Evolutionary conservation across 2,329 filamentous ascomycete species (phyloP).

Genomic region (Microdochium bolleyi): DNA sequence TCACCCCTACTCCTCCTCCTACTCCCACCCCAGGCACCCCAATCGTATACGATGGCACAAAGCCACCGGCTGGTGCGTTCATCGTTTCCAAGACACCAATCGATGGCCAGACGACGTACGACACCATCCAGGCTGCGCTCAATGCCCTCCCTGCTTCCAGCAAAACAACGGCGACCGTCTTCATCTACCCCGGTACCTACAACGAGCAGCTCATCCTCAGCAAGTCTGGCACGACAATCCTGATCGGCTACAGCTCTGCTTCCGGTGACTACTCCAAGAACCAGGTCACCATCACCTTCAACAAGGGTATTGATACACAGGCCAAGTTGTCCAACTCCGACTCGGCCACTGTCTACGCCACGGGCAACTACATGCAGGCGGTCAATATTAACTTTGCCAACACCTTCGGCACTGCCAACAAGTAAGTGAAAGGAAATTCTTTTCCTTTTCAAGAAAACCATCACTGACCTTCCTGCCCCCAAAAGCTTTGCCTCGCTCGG

Average conservation of each 20-base stretch:
- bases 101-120: constrained; percentile 21
- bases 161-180: constrained; percentile 25
- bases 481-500: constrained; percentile 26
- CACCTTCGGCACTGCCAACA: constrained; percentile 21
- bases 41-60: constrained; percentile 13
- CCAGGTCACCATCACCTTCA: constrained; percentile 9
- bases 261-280: constrained; percentile 26
- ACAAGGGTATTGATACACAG: constrained; percentile 26
- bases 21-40: constrained; percentile 8
- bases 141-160: constrained; percentile 22
- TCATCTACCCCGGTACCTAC: constrained; percentile 30
- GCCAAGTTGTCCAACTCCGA: constrained; percentile 25
- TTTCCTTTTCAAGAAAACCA: not conserved
- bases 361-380: constrained; percentile 27
- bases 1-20: too few relatives aligned
- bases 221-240: constrained; percentile 27
- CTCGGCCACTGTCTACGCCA: constrained; percentile 28
- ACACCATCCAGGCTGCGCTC: constrained; percentile 25
- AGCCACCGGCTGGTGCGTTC: constrained; percentile 19
- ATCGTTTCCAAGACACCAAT: constrained; percentile 24
- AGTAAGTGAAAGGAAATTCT: constrained; percentile 13
- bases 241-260: constrained; percentile 26
- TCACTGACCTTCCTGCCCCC: not conserved
- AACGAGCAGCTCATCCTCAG: constrained; percentile 27
- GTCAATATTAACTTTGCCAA: constrained; percentile 31